These are phyloP conservation scores for Rhizopogon rudus DNA, from an alignment of 768 basidiomycete species.

Conservation along the genomic window DNA sequence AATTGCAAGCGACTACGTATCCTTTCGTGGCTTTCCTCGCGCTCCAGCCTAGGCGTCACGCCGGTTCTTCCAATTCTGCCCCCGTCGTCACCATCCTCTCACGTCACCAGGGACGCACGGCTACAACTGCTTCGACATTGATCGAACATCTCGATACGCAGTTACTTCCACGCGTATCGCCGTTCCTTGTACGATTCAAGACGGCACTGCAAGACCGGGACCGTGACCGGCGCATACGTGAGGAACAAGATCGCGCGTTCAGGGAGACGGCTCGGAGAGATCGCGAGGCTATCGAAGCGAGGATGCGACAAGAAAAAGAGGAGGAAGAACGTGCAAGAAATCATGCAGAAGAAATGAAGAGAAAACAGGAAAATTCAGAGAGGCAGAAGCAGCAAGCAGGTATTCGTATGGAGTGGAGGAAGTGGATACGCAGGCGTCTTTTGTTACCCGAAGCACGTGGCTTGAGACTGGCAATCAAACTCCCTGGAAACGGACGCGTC, in stretches of 20 bases:
- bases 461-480: constrained; percentile 47
- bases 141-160: constrained; percentile 61
- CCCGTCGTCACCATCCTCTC: constrained; percentile 78
- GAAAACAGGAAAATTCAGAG: constrained; percentile 32
- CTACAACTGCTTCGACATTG: constrained; percentile 63
- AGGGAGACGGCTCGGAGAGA: constrained; percentile 60
- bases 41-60: constrained; percentile 65
- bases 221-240: constrained; percentile 58
- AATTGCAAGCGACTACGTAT: constrained; percentile 84
- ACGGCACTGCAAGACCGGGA: constrained; percentile 45
- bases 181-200: constrained; percentile 66
- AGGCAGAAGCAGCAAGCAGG: constrained; percentile 31
- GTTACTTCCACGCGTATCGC: constrained; percentile 75
- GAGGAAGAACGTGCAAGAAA: constrained; percentile 29
- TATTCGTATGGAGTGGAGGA: constrained; percentile 48
- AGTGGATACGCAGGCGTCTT: constrained; percentile 51
- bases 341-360: constrained; percentile 29
- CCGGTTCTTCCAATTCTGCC: constrained; percentile 26
- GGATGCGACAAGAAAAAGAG: constrained; percentile 41
- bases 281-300: constrained; percentile 57
- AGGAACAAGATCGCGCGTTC: constrained; percentile 82
- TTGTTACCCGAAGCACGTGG: constrained; percentile 27
- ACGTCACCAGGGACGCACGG: constrained; percentile 69
- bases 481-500: constrained; percentile 52
- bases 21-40: constrained; percentile 92